Conservation (phyloP, 192 early-diverging fungal genomes). For the Umbelopsis sp. region DNA sequence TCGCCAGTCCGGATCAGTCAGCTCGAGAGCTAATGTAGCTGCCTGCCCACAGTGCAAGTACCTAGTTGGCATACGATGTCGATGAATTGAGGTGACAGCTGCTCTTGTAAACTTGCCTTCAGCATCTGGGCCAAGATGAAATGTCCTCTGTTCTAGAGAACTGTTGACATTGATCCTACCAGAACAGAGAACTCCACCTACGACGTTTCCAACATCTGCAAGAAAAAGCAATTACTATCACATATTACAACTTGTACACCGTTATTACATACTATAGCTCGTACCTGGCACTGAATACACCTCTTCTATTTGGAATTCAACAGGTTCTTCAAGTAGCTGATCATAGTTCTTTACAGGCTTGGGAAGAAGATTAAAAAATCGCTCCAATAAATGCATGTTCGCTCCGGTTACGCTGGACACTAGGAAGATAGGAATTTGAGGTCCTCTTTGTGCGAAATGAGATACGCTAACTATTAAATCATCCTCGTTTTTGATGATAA, state of each 20-base stretch:
- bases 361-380: slow-evolving; percentile 71
- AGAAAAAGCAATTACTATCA: slow-evolving; percentile 11
- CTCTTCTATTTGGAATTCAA: slow-evolving; percentile 83
- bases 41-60: slow-evolving; percentile 72
- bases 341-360: slow-evolving; percentile 51
- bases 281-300: slow-evolving; percentile 69
- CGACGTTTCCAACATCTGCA: slow-evolving; percentile 62
- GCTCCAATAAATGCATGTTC: slow-evolving; percentile 64
- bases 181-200: slow-evolving; percentile 60
- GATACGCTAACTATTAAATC: slow-evolving; percentile 38
- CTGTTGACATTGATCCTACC: slow-evolving; percentile 50
- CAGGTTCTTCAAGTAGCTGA: slow-evolving; percentile 40
- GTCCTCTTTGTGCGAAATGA: slow-evolving; percentile 39
- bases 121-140: slow-evolving; percentile 65
- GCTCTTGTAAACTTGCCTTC: slow-evolving; percentile 69
- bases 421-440: slow-evolving; percentile 81
- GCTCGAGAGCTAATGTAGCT: slow-evolving; percentile 71
- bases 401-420: slow-evolving; percentile 83
- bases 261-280: not conserved
- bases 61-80: slow-evolving; percentile 75
- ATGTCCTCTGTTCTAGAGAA: slow-evolving; percentile 21
- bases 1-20: slow-evolving; percentile 14
- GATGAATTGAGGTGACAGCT: slow-evolving; percentile 76
- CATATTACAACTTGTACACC: not conserved
- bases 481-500: slow-evolving; percentile 44